Base-by-base conservation (phyloP, 2,329 filamentous ascomycete species). In the Leptoxyphium fumago region DNA sequence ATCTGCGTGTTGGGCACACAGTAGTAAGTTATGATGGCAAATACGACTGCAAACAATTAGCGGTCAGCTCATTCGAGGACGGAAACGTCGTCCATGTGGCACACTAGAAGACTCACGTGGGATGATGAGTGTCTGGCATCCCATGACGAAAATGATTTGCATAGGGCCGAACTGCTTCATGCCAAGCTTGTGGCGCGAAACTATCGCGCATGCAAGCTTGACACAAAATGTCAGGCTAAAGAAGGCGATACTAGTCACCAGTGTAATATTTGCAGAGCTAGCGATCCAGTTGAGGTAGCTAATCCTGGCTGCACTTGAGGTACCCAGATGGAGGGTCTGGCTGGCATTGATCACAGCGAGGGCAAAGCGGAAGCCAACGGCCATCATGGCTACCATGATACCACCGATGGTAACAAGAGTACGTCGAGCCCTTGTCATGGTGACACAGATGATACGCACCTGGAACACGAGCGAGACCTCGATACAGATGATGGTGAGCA, bases 131-230 rank as follows among this genome's bases (percentile, higher is more conserved):
- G 78, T 81, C 61, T 81, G 78, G 48, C 74, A 77, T 40, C 76
- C 74, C 71, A 81, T 80, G 52, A 81, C 71, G 57, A 79, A 79
- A 48, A 82, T 74, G 45, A 79, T 71, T 52, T 79, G 75, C 68
- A 82, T 76, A 1, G 76, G 74, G 9, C 76, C 75, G 54, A 79
- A 80, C 44, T 75, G 70, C 44, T 64, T 69, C 53, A 80, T 65
- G 1, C 76, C 75, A 47, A 82, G 63, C 51, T 64, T 66, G 44
- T 65, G 69, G 17, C 79, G 71, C 49, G 73, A 65, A 8, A 65
- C 57, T 29, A 82, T 70, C 6, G 76, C 75, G 48, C 69, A 64
- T 6, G 70, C 72, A 4, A 83, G 66, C 59, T 82, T 83, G 45
- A 58, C 62, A 34, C 73, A 69, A 58, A 83, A 82, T 45, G 81